Evolutionary conservation across 2,329 filamentous ascomycete genomes (phyloP), one percentile per base, ranked within the genome.

Genomic region (Talaromyces sp.): DNA sequence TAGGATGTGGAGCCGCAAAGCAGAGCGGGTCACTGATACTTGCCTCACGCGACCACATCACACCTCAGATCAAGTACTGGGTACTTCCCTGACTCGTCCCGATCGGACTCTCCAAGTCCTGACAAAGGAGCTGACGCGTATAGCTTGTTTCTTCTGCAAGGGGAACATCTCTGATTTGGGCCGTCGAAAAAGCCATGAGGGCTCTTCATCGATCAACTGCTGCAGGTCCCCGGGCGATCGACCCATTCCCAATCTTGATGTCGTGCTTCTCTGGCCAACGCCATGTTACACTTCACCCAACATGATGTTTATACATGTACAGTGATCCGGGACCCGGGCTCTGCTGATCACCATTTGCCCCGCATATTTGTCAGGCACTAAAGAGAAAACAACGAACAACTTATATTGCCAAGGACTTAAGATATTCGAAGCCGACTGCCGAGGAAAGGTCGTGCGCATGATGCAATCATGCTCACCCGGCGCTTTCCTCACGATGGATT

Each of bases 261-360:
- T 17, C 17, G 17, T 45, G 22, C 27, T 16, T 37, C 14, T 33
- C 33, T 36, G 5, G 11, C 32, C 6, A 27, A n/a, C n/a, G 16
- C 10, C n/a, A 35, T 30, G 20, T 32, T 36, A 19, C 16, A 35
- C 30, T 35, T 14, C 5, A 13, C 10, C 13, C 19, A 20, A 16
- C 19, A 49, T 42, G 29, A 49, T 36, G 41, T 45, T 39, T 39
- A 11, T 29, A 43, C 17, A 30, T 20, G 20, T 9, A 22, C 37
- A n/a, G n/a, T 19, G 36, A 49, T 36, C 14, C 43, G 47, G 51
- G 14, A 29, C 22, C 19, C 36, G 32, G 24, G 24, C 41, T 47
- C 57, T 51, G 49, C 49, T 59, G 58, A 61, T 61, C 54, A 47
- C 27, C 40, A 40, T 57, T 55, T 52, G 42, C 58, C 52, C 56